Evolutionary conservation across 1,284 basidiomycete species (phyloP), one percentile per base, ranked within the genome.

Genomic region (Anthracocystis walkeri): DNA sequence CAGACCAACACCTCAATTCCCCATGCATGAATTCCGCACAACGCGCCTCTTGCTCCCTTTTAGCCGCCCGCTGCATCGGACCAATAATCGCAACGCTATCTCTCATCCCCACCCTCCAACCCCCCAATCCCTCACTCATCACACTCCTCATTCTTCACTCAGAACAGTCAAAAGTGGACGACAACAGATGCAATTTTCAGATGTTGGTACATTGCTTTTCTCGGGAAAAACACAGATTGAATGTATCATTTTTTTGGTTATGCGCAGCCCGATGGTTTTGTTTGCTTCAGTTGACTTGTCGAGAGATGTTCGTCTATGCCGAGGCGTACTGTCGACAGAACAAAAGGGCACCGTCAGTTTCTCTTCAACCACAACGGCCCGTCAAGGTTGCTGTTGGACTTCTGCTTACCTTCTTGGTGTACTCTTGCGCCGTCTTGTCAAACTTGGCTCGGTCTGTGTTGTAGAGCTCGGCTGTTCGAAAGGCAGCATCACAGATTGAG

Each of bases 401-500:
- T 23, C 35, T 16, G 41, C 69, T 53, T 52, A 72, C 74, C 72
- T 79, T 80, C 42, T 71, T 70, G 10, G 81, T 81, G 53, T 78
- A 77, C 51, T 83, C 81, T 23, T 58, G 59, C 6, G 82, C 82
- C 14, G 65, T 72, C 61, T 81, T 79, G 57, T 78, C 63, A 58
- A 81, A 84, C 59, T 72, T 71, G 46, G 72, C 57, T 18, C 66
- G 59, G 65, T 84, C 79, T 8, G 61, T 79, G 56, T 73, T 82
- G 76, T 82, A 84, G 29, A 78, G 59, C 54, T 84, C 80, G 46
- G 82, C 82, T 83, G 67, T 33, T 11, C 7, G 5, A 11, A 49
- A 5, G 35, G 35, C 20, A 29, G 21, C 42, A 25, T 27, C 7
- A 27, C 35, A 25, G 27, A 25, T 40, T 5, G n/a, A 42, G n/a